Evolutionary conservation across 2,329 filamentous ascomycete genomes (phyloP).

Genomic region (Cyphellophora attinorum): DNA sequence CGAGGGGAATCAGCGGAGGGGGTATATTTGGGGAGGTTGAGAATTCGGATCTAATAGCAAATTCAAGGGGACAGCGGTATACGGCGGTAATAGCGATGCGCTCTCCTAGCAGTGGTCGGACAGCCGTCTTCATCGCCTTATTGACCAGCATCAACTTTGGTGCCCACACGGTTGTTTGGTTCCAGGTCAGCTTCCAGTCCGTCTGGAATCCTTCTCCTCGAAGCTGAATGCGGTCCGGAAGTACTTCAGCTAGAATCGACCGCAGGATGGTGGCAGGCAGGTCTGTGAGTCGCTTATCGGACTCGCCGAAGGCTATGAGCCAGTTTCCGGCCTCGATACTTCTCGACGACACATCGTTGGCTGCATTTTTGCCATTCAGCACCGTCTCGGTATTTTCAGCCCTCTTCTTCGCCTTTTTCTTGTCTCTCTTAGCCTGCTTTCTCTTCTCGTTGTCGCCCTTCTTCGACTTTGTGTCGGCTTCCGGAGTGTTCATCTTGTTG

Average conservation of each 20-base stretch:
- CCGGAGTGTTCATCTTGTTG: too few relatives aligned
- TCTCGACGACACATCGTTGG: too few relatives aligned
- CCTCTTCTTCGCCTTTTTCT: too few relatives aligned
- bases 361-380: too few relatives aligned
- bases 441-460: too few relatives aligned
- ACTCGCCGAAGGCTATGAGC: too few relatives aligned
- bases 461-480: too few relatives aligned
- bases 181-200: background rate
- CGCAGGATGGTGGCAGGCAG: background rate
- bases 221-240: background rate
- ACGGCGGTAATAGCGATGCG: background rate
- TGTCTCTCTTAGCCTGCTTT: too few relatives aligned
- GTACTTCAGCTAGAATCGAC: background rate
- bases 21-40: background rate
- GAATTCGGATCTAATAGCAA: background rate
- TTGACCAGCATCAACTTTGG: background rate
- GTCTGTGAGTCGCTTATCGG: background rate
- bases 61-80: background rate
- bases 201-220: background rate
- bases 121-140: background rate
- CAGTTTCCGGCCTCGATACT: too few relatives aligned
- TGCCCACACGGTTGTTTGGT: background rate
- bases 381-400: too few relatives aligned
- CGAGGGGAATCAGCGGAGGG: background rate
- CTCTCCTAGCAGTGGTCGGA: background rate